Percentiles rank a stretch among this genome's conserved stretches.
Evolutionary conservation across 768 basidiomycete species (phyloP).

Genomic region (Cystobasidium onofrii): DNA sequence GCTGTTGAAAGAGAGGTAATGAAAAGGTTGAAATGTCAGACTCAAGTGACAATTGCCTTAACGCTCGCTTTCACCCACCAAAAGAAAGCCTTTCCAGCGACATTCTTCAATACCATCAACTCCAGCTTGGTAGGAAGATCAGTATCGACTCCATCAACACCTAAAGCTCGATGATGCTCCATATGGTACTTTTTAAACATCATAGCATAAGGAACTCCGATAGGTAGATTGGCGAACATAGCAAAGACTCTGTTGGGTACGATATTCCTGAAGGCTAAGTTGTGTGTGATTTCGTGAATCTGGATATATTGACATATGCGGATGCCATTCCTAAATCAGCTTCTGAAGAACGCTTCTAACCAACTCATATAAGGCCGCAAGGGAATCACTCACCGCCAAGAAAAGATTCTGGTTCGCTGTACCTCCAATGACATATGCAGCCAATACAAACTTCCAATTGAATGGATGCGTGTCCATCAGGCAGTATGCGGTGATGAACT

Average conservation of each 20-base stretch:
- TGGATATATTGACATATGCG: neutral
- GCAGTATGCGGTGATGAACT: conserved; percentile 57
- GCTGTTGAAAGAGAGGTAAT: conserved; percentile 47
- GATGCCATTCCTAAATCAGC: no score
- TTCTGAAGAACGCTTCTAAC: no score
- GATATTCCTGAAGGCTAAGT: conserved; percentile 79
- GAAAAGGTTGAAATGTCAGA: no score
- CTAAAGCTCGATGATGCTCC: conserved; percentile 90
- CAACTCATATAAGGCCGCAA: no score
- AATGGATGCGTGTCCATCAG: conserved; percentile 63
- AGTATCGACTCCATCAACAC: conserved; percentile 92
- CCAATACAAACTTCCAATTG: conserved; percentile 63
- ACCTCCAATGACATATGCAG: conserved; percentile 79
- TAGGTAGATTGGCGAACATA: conserved; percentile 83
- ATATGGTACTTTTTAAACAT: conserved; percentile 97
- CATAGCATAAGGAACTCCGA: conserved; percentile 87
- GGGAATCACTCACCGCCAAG: conserved; percentile 54
- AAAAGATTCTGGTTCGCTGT: conserved; percentile 97
- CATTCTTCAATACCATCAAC: conserved; percentile 78
- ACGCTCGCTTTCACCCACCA: no score
- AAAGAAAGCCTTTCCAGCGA: conserved; percentile 95
- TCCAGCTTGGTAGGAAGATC: conserved; percentile 85
- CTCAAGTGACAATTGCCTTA: no score
- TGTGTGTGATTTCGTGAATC: conserved; percentile 98
- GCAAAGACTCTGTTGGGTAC: conserved; percentile 76